A percentile compares a stretch with the other conserved stretches of the same genome.
These are phyloP conservation scores for Bremia lactucae DNA, from an alignment of 352 stramenopile species.

Conservation along the genomic window DNA sequence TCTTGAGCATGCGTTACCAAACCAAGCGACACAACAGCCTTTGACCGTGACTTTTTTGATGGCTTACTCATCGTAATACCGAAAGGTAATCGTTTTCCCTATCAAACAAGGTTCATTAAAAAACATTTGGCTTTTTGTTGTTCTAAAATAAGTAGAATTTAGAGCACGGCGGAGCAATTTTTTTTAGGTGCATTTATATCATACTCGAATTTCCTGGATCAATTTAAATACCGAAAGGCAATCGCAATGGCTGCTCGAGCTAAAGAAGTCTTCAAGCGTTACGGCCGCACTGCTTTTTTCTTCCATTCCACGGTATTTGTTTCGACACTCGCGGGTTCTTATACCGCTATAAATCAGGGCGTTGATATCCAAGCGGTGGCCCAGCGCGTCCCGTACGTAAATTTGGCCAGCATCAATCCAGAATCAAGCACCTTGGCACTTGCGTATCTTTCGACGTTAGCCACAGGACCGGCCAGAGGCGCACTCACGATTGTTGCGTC, in stretches of 20 bases:
- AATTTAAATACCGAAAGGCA: too few relatives aligned
- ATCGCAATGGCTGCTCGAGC: slow-evolving; percentile 63
- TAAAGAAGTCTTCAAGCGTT: slow-evolving; percentile 84
- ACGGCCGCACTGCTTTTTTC: slow-evolving; percentile 91
- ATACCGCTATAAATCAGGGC: slow-evolving; percentile 54
- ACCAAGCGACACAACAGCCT: too few relatives aligned
- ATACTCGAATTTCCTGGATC: too few relatives aligned
- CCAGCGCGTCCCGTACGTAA: slow-evolving; percentile 55
- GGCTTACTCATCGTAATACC: too few relatives aligned
- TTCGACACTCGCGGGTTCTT: slow-evolving; percentile 87
- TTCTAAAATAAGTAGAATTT: too few relatives aligned
- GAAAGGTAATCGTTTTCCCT: too few relatives aligned
- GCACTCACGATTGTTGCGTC: slow-evolving; percentile 63
- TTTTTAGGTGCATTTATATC: too few relatives aligned
- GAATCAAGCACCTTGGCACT: slow-evolving; percentile 58
- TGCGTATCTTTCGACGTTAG: slow-evolving; percentile 90
- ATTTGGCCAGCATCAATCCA: slow-evolving; percentile 56
- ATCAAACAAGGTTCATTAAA: too few relatives aligned
- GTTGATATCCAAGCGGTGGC: slow-evolving; percentile 49
- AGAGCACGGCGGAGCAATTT: too few relatives aligned
- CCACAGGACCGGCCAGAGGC: slow-evolving; percentile 58
- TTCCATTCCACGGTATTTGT: slow-evolving; percentile 90
- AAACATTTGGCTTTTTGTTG: too few relatives aligned
- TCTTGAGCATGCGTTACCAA: too few relatives aligned
- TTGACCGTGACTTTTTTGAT: too few relatives aligned